Conservation (phyloP, 1,139 yeast genomes). For the Taiozyma sp. region DNA sequence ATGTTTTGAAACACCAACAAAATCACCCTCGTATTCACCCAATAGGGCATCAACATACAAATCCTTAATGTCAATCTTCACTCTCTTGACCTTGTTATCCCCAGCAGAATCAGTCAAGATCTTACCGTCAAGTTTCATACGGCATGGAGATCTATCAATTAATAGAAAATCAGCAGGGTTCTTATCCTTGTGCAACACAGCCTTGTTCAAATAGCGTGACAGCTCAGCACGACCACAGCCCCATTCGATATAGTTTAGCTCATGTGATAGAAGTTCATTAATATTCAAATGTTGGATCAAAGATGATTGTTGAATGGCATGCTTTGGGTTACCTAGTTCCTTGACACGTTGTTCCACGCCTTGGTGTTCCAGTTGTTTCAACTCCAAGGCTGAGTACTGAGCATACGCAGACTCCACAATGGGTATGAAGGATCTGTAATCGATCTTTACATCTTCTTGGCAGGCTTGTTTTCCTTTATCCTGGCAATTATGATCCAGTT, state of each 20-base stretch:
- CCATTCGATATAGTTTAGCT: constrained; percentile 59
- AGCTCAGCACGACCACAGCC: constrained; percentile 92
- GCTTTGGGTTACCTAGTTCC: constrained; percentile 57
- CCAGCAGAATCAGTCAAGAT: constrained; percentile 47
- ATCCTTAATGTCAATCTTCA: constrained; percentile 78
- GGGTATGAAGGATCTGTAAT: constrained; percentile 30
- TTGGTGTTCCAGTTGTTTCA: constrained; percentile 19
- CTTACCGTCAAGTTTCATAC: constrained; percentile 76
- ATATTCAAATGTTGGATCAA: constrained; percentile 64
- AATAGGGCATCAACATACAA: constrained; percentile 48
- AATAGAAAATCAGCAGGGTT: constrained; percentile 45
- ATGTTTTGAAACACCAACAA: constrained; percentile 78
- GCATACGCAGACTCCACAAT: constrained; percentile 26
- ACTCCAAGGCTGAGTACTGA: constrained; percentile 17
- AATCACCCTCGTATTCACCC: constrained; percentile 24
- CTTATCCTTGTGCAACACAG: constrained; percentile 30
- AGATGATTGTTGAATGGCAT: constrained; percentile 79
- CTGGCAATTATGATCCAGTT: constrained; percentile 23
- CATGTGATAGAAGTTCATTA: constrained; percentile 34
- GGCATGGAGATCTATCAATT: constrained; percentile 71
- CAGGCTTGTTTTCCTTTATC: constrained; percentile 8
- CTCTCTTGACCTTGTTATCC: constrained; percentile 30
- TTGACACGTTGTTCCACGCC: constrained; percentile 23
- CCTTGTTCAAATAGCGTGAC: constrained; percentile 58
- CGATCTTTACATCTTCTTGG: constrained; percentile 13